Evolutionary conservation across 192 early-diverging fungal genomes (phyloP), one percentile per base, ranked within the genome.

Genomic region (Coemansia sp.): DNA sequence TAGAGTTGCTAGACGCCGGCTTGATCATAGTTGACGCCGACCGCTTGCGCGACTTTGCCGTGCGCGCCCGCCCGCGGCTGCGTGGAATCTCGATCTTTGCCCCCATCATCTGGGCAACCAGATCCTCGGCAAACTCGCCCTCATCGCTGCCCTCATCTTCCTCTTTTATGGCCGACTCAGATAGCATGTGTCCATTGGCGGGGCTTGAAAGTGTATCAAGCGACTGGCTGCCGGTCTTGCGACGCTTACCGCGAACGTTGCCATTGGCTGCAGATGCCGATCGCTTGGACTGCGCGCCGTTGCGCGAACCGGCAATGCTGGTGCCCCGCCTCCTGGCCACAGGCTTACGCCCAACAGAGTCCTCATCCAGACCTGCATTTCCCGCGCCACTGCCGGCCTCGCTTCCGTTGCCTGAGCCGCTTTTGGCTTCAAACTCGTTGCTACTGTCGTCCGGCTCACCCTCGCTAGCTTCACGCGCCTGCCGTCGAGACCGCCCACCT

Each of bases 41-140:
- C 19, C 74, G 69, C 38, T 64, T 61, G 50, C 74, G 63, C 24
- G 61, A 38, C 39, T 68, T 63, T 14, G 73, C 29, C 51, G 54
- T 58, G 24, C 66, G 52, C 12, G 63, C n/a, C 23, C 54, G 65
- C 41, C 47, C 53, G n/a, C 53, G 24, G 51, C 51, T 52, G 19
- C 64, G 13, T 23, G 54, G 41, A 18, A 24, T 23, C 49, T 63
- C 39, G 20, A 35, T 53, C 43, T 57, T 57, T 12, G 51, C 62
- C 19, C 63, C 55, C 58, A 75, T 51, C 59, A 75, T 75, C 19
- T 63, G 66, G 9, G 73, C 67, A 24, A 69, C 63, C 20, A 75
- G 51, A 13, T 69, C 73, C 41, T 75, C 70, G 38, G 64, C 59
- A 37, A 22, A 59, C 19, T 16, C 48, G 27, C 54, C 27, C 22